Evolutionary conservation across 2,329 filamentous ascomycete species (phyloP), one percentile per base, ranked within the genome.

Genomic region (Fusarium bulbicola): DNA sequence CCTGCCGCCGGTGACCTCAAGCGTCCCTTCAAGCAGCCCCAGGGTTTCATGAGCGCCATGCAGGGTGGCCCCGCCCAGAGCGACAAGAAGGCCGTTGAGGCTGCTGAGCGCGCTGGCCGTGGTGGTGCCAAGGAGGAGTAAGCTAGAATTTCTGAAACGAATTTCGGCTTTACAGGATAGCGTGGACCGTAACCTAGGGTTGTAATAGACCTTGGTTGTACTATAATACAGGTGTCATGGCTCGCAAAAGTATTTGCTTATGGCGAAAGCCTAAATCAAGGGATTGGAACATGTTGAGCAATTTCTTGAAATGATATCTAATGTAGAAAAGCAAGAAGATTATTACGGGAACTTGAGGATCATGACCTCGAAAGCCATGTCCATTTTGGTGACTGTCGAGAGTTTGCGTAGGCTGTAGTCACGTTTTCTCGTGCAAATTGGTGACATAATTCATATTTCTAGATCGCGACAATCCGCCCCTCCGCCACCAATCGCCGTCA

Each of bases 1-100:
- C 90, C 95, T 43, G 95, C 96, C 45, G 90, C 87, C 65, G 96
- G 95, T 61, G 96, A 99, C 74, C 90, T 99, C 77, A 96, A 97
- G 90, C 90, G 96, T 70, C 96, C 96, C 73, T 99, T 97, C 92
- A 99, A 98, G 92, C 89, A 91, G 57, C 84, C 89, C 68, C 92
- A 89, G 70, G 95, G 95, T 59, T 89, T 98, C 82, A 95, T 97
- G 92, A 90, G 90, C 76, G 91, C 91, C 70, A 89, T 95, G 82
- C 89, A 92, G 84, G 89, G 89, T 74, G 89, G 89, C 36, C 88
- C 92, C 76, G 90, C 93, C 76, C 95, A 97, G 89, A 97, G 93
- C 82, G 96, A 99, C 84, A 94, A 95, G 89, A 95, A 95, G 85
- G 91, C 93, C 63, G 89, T 97, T 53, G 93, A 95, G 86, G 89